Base-by-base conservation (phyloP, 352 stramenopile species). In the Phytopythium delawarense region DNA sequence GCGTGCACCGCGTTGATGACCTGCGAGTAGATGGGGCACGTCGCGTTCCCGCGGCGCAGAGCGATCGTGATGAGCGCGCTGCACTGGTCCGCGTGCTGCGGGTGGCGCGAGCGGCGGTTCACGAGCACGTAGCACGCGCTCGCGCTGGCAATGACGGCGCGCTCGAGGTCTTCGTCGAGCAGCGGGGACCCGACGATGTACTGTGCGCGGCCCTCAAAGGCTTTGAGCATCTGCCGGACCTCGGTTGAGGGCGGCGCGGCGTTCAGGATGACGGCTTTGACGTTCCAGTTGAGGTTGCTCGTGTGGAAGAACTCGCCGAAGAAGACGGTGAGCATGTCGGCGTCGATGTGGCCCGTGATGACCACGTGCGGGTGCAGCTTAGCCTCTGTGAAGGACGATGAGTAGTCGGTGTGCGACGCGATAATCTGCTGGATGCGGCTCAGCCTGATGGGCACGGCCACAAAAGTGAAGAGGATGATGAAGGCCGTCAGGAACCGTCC, bases 301-400 rank as follows among this genome's bases (percentile, higher is more conserved):
- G 84, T 63, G 58, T 96, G 87, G 59, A 96, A 96, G 61, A 95
- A 94, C 62, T 96, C 82, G 0, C 62, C 59, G n/a, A 94, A 81
- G 60, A 96, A 96, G 12, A 85, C 60, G 1, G 75, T 67, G 11
- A 94, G 72, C 50, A 76, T 76, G 37, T 87, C 74, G 0, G 71
- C 75, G 34, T 91, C 78, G 21, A 96, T 76, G 48, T 95, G 75
- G 4, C 87, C 84, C 0, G 81, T 88, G 25, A 91, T 59, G 53
- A 96, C 73, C 7, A 96, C 69, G 46, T 91, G 84, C 9, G 89
- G 87, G 35, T 91, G 78, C 40, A 89, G 71, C 51, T 91, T 91
- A 7, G 71, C 71, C 57, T 89, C 78, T 3, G 72, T 88, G 57
- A 88, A 93, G 0, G 82, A 80, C 30, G 82, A 91, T 15, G 81